phyloP scores from a whole-genome alignment of 2,329 filamentous ascomycete genomes.

The Cladophialophora chaetospira region DNA sequence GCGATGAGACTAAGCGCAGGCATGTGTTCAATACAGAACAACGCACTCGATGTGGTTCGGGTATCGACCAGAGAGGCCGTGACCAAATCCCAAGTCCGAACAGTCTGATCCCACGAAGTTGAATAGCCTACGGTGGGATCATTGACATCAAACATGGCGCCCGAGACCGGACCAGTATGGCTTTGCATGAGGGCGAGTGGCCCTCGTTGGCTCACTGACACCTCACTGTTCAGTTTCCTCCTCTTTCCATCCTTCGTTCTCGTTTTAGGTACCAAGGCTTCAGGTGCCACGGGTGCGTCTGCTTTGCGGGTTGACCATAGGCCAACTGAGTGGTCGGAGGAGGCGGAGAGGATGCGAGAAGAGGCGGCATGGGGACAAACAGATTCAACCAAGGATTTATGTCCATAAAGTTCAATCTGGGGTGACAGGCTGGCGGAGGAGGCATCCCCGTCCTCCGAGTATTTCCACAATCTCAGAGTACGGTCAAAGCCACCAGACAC shows the following conservation, averaged over 20 bases:
- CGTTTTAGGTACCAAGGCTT: constrained; percentile 66
- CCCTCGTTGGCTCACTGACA: constrained; percentile 68
- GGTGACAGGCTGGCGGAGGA: constrained; percentile 67
- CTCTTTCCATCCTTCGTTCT: constrained; percentile 69
- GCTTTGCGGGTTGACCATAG: constrained; percentile 83
- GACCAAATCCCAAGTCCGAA: constrained; percentile 88
- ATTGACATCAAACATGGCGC: constrained; percentile 78
- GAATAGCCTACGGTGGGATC: constrained; percentile 91
- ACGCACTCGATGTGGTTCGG: constrained; percentile 77
- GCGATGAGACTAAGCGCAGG: constrained; percentile 64
- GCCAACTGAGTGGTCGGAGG: constrained; percentile 79
- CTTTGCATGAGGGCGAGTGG: constrained; percentile 72
- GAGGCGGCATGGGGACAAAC: constrained; percentile 65
- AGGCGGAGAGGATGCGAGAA: constrained; percentile 80
- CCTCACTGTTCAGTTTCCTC: constrained; percentile 68
- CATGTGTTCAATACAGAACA: constrained; percentile 77
- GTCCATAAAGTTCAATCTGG: constrained; percentile 79
- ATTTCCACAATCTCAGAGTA: constrained; percentile 88
- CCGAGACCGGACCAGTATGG: constrained; percentile 74
- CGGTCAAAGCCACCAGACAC: constrained; percentile 83
- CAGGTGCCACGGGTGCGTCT: constrained; percentile 71
- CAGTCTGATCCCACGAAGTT: constrained; percentile 83
- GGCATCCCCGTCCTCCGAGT: constrained; percentile 65
- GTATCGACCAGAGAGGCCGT: constrained; percentile 78
- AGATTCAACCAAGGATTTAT: constrained; percentile 72